These are phyloP conservation scores for Clathrospora elynae DNA, from an alignment of 2,329 filamentous ascomycete genomes.

Conservation along the genomic window DNA sequence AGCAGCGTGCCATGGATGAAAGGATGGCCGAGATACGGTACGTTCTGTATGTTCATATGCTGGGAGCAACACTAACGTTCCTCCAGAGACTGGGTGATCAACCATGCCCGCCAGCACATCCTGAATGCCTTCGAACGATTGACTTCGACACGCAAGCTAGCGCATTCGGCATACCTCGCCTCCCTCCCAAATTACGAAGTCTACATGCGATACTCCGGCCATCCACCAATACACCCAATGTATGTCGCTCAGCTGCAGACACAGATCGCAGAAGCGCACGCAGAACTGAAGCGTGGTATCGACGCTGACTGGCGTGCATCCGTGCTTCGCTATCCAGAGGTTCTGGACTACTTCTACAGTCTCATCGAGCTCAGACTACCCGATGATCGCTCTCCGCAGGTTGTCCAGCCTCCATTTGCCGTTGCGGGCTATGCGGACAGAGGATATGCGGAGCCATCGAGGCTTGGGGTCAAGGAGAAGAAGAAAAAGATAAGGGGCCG, in stretches of 20 bases:
- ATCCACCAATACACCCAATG: conserved; percentile 51
- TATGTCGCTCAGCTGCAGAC: conserved; percentile 50
- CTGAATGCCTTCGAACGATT: conserved; percentile 52
- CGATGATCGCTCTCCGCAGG: conserved; percentile 53
- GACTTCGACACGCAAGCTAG: conserved; percentile 48
- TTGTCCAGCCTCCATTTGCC: conserved; percentile 49
- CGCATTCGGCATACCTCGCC: conserved; percentile 51
- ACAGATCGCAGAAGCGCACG: conserved; percentile 68
- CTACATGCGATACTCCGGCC: conserved; percentile 53
- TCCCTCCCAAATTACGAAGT: conserved; percentile 54
- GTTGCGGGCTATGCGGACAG: conserved; percentile 46
- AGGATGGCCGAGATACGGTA: conserved; percentile 45
- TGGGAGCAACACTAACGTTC: conserved; percentile 21
- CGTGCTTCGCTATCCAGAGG: conserved; percentile 75
- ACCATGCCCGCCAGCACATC: conserved; percentile 53
- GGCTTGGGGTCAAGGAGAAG: conserved; percentile 35
- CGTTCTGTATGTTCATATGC: not conserved
- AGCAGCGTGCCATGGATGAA: conserved; percentile 47
- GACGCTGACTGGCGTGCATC: conserved; percentile 79
- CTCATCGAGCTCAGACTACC: conserved; percentile 71
- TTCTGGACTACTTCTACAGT: conserved; percentile 80
- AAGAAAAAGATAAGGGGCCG: conserved; percentile 44
- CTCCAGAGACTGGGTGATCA: conserved; percentile 54
- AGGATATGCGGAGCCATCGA: conserved; percentile 38
- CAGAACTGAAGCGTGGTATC: conserved; percentile 71